A percentile compares a stretch with the other conserved stretches of the same genome.
These are phyloP conservation scores for Mycosarcoma maydis DNA, from an alignment of 1,284 basidiomycete genomes.

Conservation along the genomic window DNA sequence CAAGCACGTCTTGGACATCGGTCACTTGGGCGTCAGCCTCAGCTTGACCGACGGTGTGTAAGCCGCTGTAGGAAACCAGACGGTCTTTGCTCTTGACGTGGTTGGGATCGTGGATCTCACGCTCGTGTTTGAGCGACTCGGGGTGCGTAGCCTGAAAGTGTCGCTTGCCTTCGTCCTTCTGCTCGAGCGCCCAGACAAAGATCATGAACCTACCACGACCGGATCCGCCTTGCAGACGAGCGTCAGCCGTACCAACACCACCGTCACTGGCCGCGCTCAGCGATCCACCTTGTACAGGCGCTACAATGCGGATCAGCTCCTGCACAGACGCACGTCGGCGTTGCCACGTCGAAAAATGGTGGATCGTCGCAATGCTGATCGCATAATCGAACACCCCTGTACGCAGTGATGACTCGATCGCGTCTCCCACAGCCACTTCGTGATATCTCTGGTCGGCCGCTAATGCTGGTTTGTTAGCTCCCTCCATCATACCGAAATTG, in stretches of 20 bases:
- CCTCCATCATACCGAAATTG: slow-evolving; percentile 40
- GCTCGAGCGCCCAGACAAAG: slow-evolving; percentile 98
- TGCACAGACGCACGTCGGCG: slow-evolving; percentile 52
- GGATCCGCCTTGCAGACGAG: slow-evolving; percentile 10
- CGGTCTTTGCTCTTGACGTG: slow-evolving; percentile 29
- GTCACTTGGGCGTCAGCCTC: slow-evolving; percentile 5
- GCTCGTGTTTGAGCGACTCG: slow-evolving; percentile 10
- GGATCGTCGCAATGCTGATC: slow-evolving; percentile 65
- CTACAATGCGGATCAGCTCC: slow-evolving; percentile 56
- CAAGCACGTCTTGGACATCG: slow-evolving; percentile 60
- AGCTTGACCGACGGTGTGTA: slow-evolving; percentile 5
- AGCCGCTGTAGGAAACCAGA: slow-evolving; percentile 30
- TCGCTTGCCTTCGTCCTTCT: slow-evolving; percentile 72
- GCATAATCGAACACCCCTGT: slow-evolving; percentile 58
- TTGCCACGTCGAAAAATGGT: slow-evolving; percentile 62
- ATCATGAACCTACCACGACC: slow-evolving; percentile 81
- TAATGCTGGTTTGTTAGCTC: neutral
- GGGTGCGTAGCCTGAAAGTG: slow-evolving; percentile 48
- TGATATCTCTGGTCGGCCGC: slow-evolving; percentile 16
- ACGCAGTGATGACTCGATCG: slow-evolving; percentile 51
- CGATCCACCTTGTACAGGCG: too few relatives aligned
- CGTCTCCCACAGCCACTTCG: slow-evolving; percentile 64
- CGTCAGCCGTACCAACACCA: slow-evolving; percentile 6
- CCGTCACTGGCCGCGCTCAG: too few relatives aligned
- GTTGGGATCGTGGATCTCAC: slow-evolving; percentile 30